Conservation (phyloP, 331 rosid species). For the Telfairia occidentalis region DNA sequence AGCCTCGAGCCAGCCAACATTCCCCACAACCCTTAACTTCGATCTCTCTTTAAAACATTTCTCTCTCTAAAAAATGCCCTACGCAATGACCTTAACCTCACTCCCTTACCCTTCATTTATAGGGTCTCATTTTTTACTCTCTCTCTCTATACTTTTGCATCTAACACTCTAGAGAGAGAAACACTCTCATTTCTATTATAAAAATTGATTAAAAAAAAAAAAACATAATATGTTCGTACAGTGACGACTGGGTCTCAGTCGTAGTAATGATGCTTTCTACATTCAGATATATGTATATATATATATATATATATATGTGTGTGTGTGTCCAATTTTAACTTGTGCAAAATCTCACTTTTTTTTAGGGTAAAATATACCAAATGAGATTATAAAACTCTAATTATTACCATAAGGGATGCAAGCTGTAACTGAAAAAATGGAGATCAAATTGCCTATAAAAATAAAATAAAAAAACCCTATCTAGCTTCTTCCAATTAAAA, state of each 20-base stretch:
- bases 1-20: constrained; percentile 99
- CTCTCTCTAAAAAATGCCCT: constrained; percentile 4
- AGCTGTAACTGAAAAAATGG: too few species aligned
- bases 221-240: constrained; percentile 6
- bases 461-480: too few species aligned
- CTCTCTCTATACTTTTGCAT: background rate
- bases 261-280: background rate
- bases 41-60: background rate
- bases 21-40: constrained; percentile 54
- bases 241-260: constrained; percentile 6
- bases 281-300: background rate
- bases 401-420: too few species aligned
- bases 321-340: background rate
- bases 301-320: too few species aligned
- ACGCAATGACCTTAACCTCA: background rate
- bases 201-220: background rate
- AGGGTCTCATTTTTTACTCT: background rate
- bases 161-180: background rate
- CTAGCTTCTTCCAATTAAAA: too few species aligned
- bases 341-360: background rate
- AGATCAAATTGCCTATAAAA: too few species aligned
- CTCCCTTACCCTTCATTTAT: constrained; percentile 10
- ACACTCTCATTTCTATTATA: background rate
- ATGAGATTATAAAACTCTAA: background rate
- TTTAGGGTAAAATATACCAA: background rate